Evolutionary conservation across 441 rosid species (phyloP).

Genomic region (Pelargonium fulgidum): DNA sequence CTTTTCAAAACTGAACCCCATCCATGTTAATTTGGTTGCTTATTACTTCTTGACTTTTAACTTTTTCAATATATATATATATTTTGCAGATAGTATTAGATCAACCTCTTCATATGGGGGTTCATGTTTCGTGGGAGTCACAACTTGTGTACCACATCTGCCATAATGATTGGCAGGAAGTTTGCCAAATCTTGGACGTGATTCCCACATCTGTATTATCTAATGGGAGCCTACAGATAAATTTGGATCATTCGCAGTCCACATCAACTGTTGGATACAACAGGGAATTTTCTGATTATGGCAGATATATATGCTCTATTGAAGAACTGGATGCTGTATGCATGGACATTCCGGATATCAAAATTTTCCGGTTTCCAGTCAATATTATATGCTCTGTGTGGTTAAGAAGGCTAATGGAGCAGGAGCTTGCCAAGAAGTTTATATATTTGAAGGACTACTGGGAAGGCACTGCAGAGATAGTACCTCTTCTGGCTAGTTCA

Average conservation of each 20-base stretch:
- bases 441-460: slow-evolving; percentile 83
- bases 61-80: slow-evolving; percentile 13
- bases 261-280: slow-evolving; percentile 38
- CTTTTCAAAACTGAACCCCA: not conserved
- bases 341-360: slow-evolving; percentile 79
- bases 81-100: slow-evolving; percentile 83
- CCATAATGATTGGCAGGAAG: slow-evolving; percentile 96
- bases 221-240: slow-evolving; percentile 72
- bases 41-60: slow-evolving; percentile 6
- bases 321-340: slow-evolving; percentile 80
- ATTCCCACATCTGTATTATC: slow-evolving; percentile 64
- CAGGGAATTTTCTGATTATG: slow-evolving; percentile 37
- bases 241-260: slow-evolving; percentile 56
- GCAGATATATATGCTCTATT: slow-evolving; percentile 53
- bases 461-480: slow-evolving; percentile 74
- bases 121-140: slow-evolving; percentile 92
- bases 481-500: slow-evolving; percentile 73
- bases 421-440: slow-evolving; percentile 74
- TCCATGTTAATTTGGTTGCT: slow-evolving; percentile 8
- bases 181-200: slow-evolving; percentile 65
- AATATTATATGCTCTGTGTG: slow-evolving; percentile 55
- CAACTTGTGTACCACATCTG: slow-evolving; percentile 80
- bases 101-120: slow-evolving; percentile 94
- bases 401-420: slow-evolving; percentile 74
- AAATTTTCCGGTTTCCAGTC: slow-evolving; percentile 58